These are phyloP conservation scores for Flueggea neowawraea DNA, from an alignment of 441 rosid species.

Conservation along the genomic window DNA sequence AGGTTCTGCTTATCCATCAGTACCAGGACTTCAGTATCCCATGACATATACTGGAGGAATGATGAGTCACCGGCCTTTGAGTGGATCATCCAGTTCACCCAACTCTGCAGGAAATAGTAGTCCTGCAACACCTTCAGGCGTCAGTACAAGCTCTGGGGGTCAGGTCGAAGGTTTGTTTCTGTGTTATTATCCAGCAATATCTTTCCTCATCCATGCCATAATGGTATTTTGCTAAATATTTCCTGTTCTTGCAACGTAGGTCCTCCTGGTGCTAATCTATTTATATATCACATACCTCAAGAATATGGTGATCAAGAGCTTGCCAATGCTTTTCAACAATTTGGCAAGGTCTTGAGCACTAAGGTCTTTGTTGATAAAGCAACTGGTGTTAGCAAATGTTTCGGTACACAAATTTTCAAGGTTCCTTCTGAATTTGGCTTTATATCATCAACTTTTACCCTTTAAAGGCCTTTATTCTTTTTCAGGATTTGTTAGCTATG, in stretches of 20 bases:
- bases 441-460: background rate
- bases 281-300: slow-evolving; percentile 97
- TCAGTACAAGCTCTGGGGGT: slow-evolving; percentile 59
- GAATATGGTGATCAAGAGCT: slow-evolving; percentile 93
- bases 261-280: slow-evolving; percentile 94
- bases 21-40: slow-evolving; percentile 73
- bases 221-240: slow-evolving; percentile 14
- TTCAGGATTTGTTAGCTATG: slow-evolving; percentile 98
- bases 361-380: slow-evolving; percentile 94
- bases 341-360: slow-evolving; percentile 84
- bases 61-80: slow-evolving; percentile 58
- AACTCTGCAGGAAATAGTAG: slow-evolving; percentile 47
- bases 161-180: slow-evolving; percentile 77
- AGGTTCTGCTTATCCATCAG: slow-evolving; percentile 72
- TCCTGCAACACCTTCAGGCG: slow-evolving; percentile 53
- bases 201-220: slow-evolving; percentile 4
- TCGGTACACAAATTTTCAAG: slow-evolving; percentile 50
- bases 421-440: slow-evolving; percentile 1
- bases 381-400: slow-evolving; percentile 97
- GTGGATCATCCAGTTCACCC: slow-evolving; percentile 55
- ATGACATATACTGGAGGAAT: slow-evolving; percentile 76
- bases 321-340: slow-evolving; percentile 74
- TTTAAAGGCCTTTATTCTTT: slow-evolving; percentile 10
- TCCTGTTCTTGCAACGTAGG: slow-evolving; percentile 45
- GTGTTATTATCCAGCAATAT: slow-evolving; percentile 3